phyloP scores from a whole-genome alignment of 441 rosid genomes.

The Brassica balearica region DNA sequence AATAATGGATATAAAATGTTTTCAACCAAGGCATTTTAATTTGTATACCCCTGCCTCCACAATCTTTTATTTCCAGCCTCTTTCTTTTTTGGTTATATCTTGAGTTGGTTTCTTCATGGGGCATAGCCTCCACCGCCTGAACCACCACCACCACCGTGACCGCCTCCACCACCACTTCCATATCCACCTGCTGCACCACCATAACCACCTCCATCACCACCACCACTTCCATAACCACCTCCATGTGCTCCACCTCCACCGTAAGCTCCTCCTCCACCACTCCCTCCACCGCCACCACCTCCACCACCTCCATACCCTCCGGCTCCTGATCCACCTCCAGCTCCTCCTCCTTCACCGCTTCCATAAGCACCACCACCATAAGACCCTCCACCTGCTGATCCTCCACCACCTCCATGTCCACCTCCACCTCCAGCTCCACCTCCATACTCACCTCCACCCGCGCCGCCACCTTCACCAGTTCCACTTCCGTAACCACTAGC shows the following conservation, averaged over 20 bases:
- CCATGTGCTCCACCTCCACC: constrained; percentile 50
- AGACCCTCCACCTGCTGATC: constrained; percentile 45
- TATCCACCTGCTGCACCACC: constrained; percentile 45
- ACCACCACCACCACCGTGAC: constrained; percentile 50
- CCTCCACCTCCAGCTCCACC: constrained; percentile 52
- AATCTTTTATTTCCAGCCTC: constrained; percentile 28
- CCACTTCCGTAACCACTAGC: constrained; percentile 52
- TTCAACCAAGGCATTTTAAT: constrained; percentile 30
- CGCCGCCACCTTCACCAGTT: constrained; percentile 47
- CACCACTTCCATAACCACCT: constrained; percentile 51
- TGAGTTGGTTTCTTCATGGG: constrained; percentile 39
- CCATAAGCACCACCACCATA: constrained; percentile 56
- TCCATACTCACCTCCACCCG: constrained; percentile 46
- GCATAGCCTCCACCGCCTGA: constrained; percentile 48
- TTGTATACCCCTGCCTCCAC: constrained; percentile 20
- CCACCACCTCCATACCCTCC: constrained; percentile 56
- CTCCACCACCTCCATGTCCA: constrained; percentile 49
- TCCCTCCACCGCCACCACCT: constrained; percentile 55
- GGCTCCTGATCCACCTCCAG: constrained; percentile 53
- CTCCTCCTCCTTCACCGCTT: constrained; percentile 52
- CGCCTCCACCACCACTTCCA: constrained; percentile 47
- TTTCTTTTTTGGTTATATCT: constrained; percentile 13
- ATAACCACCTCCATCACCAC: constrained; percentile 45
- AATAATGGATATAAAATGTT: constrained; percentile 42
- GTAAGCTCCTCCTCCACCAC: constrained; percentile 50